A percentile compares a stretch with the other conserved stretches of the same genome.
These are phyloP conservation scores for Coffea eugenioides DNA, from an alignment of 257 asterid genomes.

Conservation along the genomic window DNA sequence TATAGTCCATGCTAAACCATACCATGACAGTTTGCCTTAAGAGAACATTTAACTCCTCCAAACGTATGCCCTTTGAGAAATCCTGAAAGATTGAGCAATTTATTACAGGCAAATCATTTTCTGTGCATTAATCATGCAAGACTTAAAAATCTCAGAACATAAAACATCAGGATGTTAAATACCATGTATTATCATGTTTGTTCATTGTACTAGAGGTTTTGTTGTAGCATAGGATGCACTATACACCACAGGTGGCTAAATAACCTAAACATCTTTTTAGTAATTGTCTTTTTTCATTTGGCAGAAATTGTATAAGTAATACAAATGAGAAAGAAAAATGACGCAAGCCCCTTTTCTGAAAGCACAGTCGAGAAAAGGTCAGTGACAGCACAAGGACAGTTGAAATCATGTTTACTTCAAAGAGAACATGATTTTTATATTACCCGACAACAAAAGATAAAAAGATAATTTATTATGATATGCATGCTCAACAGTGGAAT, in stretches of 20 bases:
- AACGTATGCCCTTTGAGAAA: slow-evolving; percentile 84
- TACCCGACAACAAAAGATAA: not conserved
- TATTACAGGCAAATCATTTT: not conserved
- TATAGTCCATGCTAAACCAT: slow-evolving; percentile 18
- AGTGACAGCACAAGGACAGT: not conserved
- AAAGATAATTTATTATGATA: not conserved
- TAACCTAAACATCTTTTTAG: not conserved
- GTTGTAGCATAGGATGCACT: not conserved
- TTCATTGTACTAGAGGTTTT: not conserved
- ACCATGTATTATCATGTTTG: not conserved
- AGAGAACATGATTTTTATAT: not conserved
- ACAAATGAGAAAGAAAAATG: not conserved
- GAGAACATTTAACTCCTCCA: slow-evolving; percentile 83
- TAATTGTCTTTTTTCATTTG: not conserved
- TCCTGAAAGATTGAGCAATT: slow-evolving; percentile 53
- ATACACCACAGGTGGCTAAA: not conserved
- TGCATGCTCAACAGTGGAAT: not conserved
- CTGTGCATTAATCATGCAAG: not conserved
- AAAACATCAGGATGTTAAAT: not conserved
- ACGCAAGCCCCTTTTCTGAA: not conserved
- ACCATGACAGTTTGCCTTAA: slow-evolving; percentile 96
- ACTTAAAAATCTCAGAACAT: not conserved
- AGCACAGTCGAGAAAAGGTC: not conserved
- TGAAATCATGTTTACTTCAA: not conserved
- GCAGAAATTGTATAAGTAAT: not conserved